Conservation (phyloP, 345 rosid species). For the sweet orange (Citrus sinensis) region DNA sequence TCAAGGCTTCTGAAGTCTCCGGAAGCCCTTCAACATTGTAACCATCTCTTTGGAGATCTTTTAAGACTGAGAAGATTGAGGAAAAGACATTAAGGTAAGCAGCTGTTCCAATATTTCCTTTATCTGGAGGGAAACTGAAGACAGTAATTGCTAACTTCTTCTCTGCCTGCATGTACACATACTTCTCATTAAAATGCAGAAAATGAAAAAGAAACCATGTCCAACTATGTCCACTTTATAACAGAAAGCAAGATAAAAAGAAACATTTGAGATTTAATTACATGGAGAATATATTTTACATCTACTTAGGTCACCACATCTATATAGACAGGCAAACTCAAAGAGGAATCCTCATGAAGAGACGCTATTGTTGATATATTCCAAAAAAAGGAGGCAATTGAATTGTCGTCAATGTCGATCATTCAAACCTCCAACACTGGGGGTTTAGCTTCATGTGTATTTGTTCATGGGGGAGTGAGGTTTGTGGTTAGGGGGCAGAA, state of each 20-base stretch:
- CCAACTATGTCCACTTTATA: not conserved
- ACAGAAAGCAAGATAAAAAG: not conserved
- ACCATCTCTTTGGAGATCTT: constrained; percentile 78
- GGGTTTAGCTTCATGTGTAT: not conserved
- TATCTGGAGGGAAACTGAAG: constrained; percentile 98
- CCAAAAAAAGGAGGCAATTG: not conserved
- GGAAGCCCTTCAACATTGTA: constrained; percentile 92
- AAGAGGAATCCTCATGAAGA: not conserved
- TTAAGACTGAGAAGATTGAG: constrained; percentile 85
- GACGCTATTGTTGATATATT: not conserved
- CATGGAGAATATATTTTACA: not conserved
- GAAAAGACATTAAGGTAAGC: constrained; percentile 96
- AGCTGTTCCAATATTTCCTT: constrained; percentile 94
- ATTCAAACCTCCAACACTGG: no score
- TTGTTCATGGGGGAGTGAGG: not conserved
- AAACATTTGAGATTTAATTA: not conserved
- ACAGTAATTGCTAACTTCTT: constrained; percentile 93
- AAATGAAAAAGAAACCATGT: not conserved
- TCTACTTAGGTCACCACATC: not conserved
- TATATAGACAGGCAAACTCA: not conserved
- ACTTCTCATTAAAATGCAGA: constrained; percentile 18
- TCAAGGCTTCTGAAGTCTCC: constrained; percentile 83
- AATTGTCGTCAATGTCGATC: no score
- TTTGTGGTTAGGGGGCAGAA: not conserved
- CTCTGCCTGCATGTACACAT: constrained; percentile 55